A percentile compares a stretch with the other conserved stretches of the same genome.
phyloP scores from a whole-genome alignment of 2,329 filamentous ascomycete species.

The Fusarium pseudograminearum region DNA sequence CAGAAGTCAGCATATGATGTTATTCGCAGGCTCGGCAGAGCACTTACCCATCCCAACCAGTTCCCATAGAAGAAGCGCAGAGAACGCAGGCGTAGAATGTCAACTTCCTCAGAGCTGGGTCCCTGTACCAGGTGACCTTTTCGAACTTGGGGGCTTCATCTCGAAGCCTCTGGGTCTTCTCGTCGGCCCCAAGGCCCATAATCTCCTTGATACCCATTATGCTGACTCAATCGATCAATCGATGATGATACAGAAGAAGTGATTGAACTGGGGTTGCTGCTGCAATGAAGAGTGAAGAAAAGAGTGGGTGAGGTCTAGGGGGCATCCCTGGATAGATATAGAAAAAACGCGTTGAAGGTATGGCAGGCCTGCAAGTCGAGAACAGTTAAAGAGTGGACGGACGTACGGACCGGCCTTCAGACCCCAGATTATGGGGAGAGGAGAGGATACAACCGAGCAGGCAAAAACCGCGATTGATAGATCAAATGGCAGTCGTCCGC shows the following conservation, averaged over 20 bases:
- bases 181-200: conserved; percentile 25
- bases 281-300: conserved; percentile 1
- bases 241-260: not conserved
- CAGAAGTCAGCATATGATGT: conserved; percentile 67
- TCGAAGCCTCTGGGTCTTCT: conserved; percentile 43
- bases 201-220: conserved; percentile 31
- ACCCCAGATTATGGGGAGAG: conserved; percentile 23
- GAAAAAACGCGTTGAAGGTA: conserved; percentile 10
- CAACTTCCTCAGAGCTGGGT: conserved; percentile 69
- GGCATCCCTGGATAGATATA: conserved; percentile 24
- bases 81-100: conserved; percentile 50
- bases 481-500: conserved; percentile 13
- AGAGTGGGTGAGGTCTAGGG: not conserved
- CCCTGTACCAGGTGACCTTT: conserved; percentile 66
- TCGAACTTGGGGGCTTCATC: conserved; percentile 64
- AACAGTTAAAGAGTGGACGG: conserved; percentile 8
- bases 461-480: conserved; percentile 6
- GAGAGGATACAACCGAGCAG: conserved; percentile 16
- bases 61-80: conserved; percentile 33
- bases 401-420: conserved; percentile 28
- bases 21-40: conserved; percentile 57
- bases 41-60: conserved; percentile 46
- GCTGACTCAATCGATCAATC: not conserved
- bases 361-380: conserved; percentile 10
- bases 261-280: not conserved